Conservation (phyloP, 75 land plant species). For the Cupressus sempervirens region DNA sequence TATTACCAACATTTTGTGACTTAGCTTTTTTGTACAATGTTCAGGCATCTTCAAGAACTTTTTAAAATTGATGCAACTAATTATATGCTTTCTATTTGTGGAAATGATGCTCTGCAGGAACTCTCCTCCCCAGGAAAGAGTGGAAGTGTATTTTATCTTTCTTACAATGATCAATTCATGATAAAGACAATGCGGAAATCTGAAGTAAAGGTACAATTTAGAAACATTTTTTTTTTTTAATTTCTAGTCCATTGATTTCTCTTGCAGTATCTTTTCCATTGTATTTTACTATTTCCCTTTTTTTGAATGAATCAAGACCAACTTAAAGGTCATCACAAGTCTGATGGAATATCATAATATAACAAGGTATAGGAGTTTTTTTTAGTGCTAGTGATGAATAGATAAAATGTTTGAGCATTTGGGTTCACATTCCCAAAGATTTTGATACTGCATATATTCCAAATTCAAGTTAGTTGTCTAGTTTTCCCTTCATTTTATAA, state of each 20-base stretch:
- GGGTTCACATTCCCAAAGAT: background rate
- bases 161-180: conserved; percentile 77
- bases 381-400: background rate
- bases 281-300: too few relatives aligned
- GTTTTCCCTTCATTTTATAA: background rate
- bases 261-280: background rate
- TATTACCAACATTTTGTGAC: background rate
- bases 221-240: background rate
- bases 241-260: background rate
- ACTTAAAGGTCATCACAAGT: background rate
- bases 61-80: conserved; percentile 86
- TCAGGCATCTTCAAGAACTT: conserved; percentile 67
- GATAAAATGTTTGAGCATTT: background rate
- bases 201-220: conserved; percentile 63
- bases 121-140: conserved; percentile 89
- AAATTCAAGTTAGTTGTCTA: background rate
- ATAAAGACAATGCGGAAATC: conserved; percentile 85
- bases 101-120: conserved; percentile 80
- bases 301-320: background rate
- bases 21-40: background rate
- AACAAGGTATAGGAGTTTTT: background rate
- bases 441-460: background rate
- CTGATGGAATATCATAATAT: background rate
- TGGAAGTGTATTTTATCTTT: conserved; percentile 83
- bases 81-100: conserved; percentile 86